These are phyloP conservation scores for Tolypocladium nubicola DNA, from an alignment of 2,329 filamentous ascomycete species.

Conservation along the genomic window DNA sequence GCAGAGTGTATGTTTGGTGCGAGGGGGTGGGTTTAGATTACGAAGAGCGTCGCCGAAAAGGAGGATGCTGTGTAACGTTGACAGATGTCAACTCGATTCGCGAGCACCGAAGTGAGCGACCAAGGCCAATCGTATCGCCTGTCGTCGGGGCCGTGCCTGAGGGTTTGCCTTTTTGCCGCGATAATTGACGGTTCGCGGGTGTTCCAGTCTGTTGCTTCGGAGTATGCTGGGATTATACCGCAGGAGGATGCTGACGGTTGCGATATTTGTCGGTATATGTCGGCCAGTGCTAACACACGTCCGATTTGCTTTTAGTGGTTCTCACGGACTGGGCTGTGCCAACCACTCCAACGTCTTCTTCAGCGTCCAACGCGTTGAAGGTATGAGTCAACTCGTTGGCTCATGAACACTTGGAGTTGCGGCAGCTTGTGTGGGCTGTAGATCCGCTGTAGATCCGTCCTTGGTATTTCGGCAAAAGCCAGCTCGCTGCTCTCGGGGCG, in stretches of 20 bases:
- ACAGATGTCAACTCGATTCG: not conserved
- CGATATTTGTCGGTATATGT: not conserved
- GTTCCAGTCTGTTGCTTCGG: not conserved
- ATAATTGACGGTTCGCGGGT: not conserved
- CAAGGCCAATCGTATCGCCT: not conserved
- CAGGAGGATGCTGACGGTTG: not conserved
- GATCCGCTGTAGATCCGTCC: too few relatives aligned
- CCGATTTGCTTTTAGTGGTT: not conserved
- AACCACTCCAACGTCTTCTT: not conserved
- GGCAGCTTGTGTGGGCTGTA: not conserved
- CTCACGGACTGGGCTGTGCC: not conserved
- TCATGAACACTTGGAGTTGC: not conserved
- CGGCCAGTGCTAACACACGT: not conserved
- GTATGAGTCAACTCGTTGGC: not conserved
- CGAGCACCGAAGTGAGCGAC: not conserved
- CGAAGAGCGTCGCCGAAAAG: not conserved
- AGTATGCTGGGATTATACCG: not conserved
- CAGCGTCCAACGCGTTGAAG: not conserved
- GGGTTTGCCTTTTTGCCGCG: not conserved
- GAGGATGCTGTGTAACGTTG: constrained; percentile 3
- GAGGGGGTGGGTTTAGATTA: not conserved
- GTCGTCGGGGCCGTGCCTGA: not conserved
- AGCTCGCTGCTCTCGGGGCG: not conserved
- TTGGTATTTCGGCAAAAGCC: not conserved
- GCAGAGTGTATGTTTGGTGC: not conserved